Base-by-base conservation (phyloP, 257 asterid species). In the Solanum bukasovii region DNA sequence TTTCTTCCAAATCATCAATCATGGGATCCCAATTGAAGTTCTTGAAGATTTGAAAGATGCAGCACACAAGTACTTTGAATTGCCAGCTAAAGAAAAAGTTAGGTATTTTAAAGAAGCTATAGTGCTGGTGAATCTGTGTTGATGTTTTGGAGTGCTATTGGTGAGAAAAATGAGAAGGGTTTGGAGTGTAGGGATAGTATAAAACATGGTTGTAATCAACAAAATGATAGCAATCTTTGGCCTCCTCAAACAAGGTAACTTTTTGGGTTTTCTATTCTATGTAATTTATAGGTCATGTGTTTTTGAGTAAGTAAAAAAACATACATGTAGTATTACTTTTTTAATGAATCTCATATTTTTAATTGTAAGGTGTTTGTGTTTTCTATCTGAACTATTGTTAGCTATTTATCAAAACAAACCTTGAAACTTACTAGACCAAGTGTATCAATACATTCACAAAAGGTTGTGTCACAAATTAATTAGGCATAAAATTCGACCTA, bases 111-210 rank as follows among this genome's bases (percentile, higher is more conserved):
- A 91, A 89, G 93, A 89, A 94, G 88, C 40, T 33, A 5, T 86
- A 86, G 93, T 8, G 91, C 93, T 10, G 74, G 89, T 87, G 88
- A 81, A 4, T 86, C 90, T 13, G 94, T 92, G 33, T 70, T 86
- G 88, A 29, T 94, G 90, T 84, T 5, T 59, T 65, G 73, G 34
- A 59, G 56, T 65, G 56, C 87, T 2, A 84, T 84, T 59, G 87
- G 87, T 34, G 87, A 59, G 6, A 25, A 90, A 40, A 88, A 92
- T 13, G 93, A 90, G 81, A 91, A 89, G 71, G 91, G 88, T 86
- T 82, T 93, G 90, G 94, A 91, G 87, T 94, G 95, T 95, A 92
- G 90, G 73, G 94, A 94, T 91, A 88, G 77, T 89, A 92, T 94
- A 20, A 11, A 89, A 72, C 94, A 92, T 88, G 40, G 11, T 67